These are phyloP conservation scores for Fusarium annulatum DNA, from an alignment of 2,329 filamentous ascomycete species.

Conservation along the genomic window DNA sequence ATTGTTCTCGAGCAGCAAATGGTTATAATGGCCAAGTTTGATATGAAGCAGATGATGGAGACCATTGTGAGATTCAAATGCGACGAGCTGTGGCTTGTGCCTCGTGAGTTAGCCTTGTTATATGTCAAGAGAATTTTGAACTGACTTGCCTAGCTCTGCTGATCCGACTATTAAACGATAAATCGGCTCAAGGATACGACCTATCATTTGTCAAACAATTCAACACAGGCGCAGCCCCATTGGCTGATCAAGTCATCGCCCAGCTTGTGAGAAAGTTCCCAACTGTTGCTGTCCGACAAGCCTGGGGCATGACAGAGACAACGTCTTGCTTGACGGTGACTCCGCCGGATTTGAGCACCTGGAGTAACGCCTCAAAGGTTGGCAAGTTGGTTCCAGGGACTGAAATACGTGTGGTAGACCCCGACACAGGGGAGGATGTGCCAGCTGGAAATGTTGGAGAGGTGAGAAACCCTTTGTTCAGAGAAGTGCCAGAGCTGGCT, in stretches of 20 bases:
- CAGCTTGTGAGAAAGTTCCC: background rate
- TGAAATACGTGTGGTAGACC: background rate
- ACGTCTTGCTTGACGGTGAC: background rate
- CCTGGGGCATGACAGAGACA: background rate
- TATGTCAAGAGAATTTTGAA: rapidly evolving
- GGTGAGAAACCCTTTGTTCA: background rate
- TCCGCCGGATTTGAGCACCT: background rate
- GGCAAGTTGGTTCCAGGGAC: background rate
- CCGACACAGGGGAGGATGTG: background rate
- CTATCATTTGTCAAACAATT: background rate
- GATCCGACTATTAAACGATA: background rate
- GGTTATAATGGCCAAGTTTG: background rate
- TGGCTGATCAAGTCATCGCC: background rate
- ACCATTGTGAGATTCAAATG: background rate
- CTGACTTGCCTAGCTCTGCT: background rate
- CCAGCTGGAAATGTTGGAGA: background rate
- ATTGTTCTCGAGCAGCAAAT: background rate
- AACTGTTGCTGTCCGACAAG: background rate
- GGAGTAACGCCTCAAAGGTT: background rate
- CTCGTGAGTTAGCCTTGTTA: rapidly evolving
- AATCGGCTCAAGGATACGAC: background rate
- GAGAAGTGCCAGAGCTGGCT: rapidly evolving
- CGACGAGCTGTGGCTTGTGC: background rate
- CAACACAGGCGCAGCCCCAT: background rate
- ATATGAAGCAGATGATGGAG: background rate